Evolutionary conservation across 1,284 basidiomycete species (phyloP).

Genomic region (Ceratobasidium sp.): DNA sequence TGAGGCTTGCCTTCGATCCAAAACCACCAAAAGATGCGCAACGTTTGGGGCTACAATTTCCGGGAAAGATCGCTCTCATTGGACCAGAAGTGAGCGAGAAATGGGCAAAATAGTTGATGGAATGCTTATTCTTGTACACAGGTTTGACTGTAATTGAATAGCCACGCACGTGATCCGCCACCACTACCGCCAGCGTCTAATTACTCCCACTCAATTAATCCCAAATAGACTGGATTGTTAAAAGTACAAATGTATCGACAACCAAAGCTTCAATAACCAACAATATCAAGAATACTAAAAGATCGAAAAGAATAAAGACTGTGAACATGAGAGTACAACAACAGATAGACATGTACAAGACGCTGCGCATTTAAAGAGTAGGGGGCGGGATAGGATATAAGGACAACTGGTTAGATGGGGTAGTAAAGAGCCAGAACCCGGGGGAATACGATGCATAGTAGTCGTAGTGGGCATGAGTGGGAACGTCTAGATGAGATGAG

Average conservation of each 20-base stretch:
- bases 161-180: too few relatives aligned
- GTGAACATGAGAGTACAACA: slow-evolving; percentile 30
- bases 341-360: neutral
- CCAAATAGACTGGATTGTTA: neutral
- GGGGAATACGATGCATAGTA: slow-evolving; percentile 10
- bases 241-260: slow-evolving; percentile 26
- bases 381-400: neutral
- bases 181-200: too few relatives aligned
- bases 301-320: slow-evolving; percentile 2
- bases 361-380: neutral
- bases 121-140: too few relatives aligned
- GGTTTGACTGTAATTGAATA: too few relatives aligned
- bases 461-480: neutral
- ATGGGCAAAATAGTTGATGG: too few relatives aligned
- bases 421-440: slow-evolving; percentile 11
- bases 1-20: too few relatives aligned
- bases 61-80: too few relatives aligned
- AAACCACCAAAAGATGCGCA: too few relatives aligned
- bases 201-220: too few relatives aligned
- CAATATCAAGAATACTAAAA: neutral
- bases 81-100: too few relatives aligned
- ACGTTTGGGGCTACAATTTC: too few relatives aligned
- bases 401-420: neutral
- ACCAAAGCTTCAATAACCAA: slow-evolving; percentile 7
- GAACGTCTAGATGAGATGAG: slow-evolving; percentile 2